phyloP scores from a whole-genome alignment of 139 green algal genomes.

The Micractinium conductrix region DNA sequence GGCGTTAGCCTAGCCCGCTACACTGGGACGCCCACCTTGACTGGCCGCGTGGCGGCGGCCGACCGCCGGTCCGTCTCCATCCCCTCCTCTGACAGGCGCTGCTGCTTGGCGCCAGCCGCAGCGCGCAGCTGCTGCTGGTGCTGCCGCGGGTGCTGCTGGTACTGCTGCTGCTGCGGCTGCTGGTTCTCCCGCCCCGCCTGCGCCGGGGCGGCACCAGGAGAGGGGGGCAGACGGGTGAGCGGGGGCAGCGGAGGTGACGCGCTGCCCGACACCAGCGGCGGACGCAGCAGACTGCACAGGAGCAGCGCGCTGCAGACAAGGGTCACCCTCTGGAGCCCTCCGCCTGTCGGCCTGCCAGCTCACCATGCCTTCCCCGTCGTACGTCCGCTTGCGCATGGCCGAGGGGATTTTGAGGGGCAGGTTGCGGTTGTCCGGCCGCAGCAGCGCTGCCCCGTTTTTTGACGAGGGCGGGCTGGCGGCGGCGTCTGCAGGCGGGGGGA shows the following conservation, averaged over 20 bases:
- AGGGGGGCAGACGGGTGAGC: too few species aligned
- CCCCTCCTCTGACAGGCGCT: neutral
- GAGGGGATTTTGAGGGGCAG: constrained; percentile 39
- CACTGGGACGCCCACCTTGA: too few species aligned
- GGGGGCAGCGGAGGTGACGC: too few species aligned
- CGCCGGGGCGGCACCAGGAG: neutral
- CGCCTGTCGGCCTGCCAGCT: too few species aligned
- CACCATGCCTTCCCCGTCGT: neutral
- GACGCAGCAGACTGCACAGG: too few species aligned
- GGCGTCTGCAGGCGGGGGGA: neutral
- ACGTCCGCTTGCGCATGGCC: constrained; percentile 25
- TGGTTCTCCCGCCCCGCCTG: neutral
- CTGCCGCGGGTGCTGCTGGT: neutral
- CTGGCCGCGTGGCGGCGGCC: neutral
- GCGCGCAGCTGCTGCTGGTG: neutral
- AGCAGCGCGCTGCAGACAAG: too few species aligned
- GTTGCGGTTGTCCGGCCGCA: neutral
- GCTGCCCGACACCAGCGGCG: too few species aligned
- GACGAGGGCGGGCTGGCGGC: neutral
- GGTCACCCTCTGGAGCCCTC: too few species aligned
- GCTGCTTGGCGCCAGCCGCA: neutral
- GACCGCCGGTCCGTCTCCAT: neutral
- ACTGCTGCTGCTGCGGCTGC: constrained; percentile 1
- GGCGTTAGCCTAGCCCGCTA: too few species aligned
- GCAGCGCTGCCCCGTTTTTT: constrained; percentile 43